phyloP scores from a whole-genome alignment of 2,329 filamentous ascomycete species.

The Westerdykella ornata region DNA sequence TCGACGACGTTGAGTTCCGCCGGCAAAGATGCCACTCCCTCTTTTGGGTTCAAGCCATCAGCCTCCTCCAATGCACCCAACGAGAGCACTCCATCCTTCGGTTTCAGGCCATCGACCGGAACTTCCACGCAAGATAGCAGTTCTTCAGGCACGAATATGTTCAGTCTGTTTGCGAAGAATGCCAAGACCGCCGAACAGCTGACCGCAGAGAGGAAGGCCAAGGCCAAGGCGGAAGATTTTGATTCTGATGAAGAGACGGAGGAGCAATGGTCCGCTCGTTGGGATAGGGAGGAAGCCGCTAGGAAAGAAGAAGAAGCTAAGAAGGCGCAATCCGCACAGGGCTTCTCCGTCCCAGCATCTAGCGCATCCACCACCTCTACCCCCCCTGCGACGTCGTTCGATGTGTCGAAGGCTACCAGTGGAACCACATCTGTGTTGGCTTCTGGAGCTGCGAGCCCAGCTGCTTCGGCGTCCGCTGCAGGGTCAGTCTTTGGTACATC shows the following conservation, averaged over 20 bases:
- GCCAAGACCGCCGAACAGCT: slow-evolving; percentile 30
- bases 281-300: slow-evolving; percentile 25
- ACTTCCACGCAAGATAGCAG: too few species aligned
- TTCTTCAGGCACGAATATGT: slow-evolving; percentile 1
- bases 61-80: too few species aligned
- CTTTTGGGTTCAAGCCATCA: neutral
- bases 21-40: neutral
- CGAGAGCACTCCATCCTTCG: neutral
- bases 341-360: slow-evolving; percentile 14
- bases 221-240: slow-evolving; percentile 31
- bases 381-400: neutral
- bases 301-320: slow-evolving; percentile 24
- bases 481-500: slow-evolving; percentile 29
- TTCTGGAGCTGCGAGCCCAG: slow-evolving; percentile 25
- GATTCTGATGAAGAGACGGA: slow-evolving; percentile 34
- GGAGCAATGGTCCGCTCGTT: slow-evolving; percentile 29
- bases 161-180: slow-evolving; percentile 25
- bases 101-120: neutral
- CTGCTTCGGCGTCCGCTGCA: slow-evolving; percentile 23
- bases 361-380: slow-evolving; percentile 7
- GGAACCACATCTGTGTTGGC: slow-evolving; percentile 23
- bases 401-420: slow-evolving; percentile 7
- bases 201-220: slow-evolving; percentile 30
- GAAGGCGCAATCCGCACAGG: slow-evolving; percentile 15
- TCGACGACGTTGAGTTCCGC: neutral